These are phyloP conservation scores for Didymella keratinophila DNA, from an alignment of 2,329 filamentous ascomycete genomes.

Conservation along the genomic window DNA sequence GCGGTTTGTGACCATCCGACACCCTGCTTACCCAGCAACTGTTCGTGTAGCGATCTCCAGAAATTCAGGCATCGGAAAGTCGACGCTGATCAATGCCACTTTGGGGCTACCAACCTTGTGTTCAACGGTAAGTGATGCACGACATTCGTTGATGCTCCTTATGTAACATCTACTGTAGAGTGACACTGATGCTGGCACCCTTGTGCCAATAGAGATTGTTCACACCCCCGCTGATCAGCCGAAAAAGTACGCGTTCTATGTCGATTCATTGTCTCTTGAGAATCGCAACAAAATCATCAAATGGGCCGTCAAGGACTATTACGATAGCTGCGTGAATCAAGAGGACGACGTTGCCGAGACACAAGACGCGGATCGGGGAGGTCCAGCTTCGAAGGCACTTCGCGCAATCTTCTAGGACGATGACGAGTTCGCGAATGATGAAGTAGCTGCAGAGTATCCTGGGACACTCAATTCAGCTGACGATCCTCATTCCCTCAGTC, in stretches of 20 bases:
- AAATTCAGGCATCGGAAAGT: constrained; percentile 2
- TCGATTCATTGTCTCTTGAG: neutral
- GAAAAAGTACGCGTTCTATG: neutral
- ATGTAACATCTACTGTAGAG: neutral
- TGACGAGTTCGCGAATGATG: neutral
- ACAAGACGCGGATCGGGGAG: neutral
- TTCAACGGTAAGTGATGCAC: neutral
- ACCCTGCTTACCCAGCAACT: neutral
- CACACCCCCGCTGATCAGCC: neutral
- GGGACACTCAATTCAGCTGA: neutral
- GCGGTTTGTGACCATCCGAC: neutral
- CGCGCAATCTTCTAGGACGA: neutral
- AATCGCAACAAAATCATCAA: neutral
- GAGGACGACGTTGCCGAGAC: neutral
- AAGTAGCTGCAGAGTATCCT: neutral
- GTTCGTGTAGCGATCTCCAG: neutral
- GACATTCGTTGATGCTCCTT: no score
- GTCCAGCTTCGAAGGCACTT: neutral
- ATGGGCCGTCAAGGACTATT: neutral
- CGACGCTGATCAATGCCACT: neutral
- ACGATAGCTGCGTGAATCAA: neutral
- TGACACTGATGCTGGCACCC: neutral
- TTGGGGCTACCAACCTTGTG: neutral
- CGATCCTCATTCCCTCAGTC: neutral
- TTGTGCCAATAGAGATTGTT: neutral